These are phyloP conservation scores for Cladosporium velox DNA, from an alignment of 2,329 filamentous ascomycete genomes.

Conservation along the genomic window DNA sequence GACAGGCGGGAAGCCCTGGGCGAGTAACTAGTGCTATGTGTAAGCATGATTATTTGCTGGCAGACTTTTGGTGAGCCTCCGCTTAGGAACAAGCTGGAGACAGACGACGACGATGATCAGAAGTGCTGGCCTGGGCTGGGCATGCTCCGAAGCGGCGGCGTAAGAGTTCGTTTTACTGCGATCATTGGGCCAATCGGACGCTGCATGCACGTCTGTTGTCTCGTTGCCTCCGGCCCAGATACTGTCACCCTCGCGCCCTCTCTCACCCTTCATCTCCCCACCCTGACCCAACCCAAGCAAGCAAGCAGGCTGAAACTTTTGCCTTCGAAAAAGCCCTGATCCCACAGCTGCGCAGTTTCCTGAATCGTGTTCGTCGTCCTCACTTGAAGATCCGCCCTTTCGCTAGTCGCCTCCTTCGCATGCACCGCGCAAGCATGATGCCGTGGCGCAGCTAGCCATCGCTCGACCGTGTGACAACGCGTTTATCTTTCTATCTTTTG, in stretches of 20 bases:
- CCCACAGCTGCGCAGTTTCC: slow-evolving; percentile 18
- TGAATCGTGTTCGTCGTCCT: slow-evolving; percentile 17
- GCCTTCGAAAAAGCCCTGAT: slow-evolving; percentile 10
- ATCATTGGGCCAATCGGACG: neutral
- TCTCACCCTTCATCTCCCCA: slow-evolving; percentile 13
- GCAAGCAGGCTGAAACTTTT: slow-evolving; percentile 1
- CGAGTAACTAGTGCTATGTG: slow-evolving; percentile 5
- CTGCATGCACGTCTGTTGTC: neutral
- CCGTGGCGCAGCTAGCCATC: slow-evolving; percentile 15
- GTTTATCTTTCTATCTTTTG: slow-evolving; percentile 9
- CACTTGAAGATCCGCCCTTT: slow-evolving; percentile 16
- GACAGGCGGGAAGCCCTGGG: neutral
- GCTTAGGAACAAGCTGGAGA: slow-evolving; percentile 9
- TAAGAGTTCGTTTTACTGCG: neutral
- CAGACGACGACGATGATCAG: neutral
- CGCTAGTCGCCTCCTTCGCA: slow-evolving; percentile 17
- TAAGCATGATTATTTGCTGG: slow-evolving; percentile 10
- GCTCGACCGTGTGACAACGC: slow-evolving; percentile 14
- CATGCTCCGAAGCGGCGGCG: slow-evolving; percentile 1
- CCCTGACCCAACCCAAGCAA: neutral
- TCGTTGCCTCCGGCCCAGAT: neutral
- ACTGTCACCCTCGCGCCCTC: slow-evolving; percentile 6
- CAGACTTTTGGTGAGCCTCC: slow-evolving; percentile 15
- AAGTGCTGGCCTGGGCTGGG: neutral
- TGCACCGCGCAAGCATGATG: slow-evolving; percentile 21